Evolutionary conservation across 495 filamentous ascomycete species (phyloP).

Genomic region (Rostrohypoxylon terebratum): DNA sequence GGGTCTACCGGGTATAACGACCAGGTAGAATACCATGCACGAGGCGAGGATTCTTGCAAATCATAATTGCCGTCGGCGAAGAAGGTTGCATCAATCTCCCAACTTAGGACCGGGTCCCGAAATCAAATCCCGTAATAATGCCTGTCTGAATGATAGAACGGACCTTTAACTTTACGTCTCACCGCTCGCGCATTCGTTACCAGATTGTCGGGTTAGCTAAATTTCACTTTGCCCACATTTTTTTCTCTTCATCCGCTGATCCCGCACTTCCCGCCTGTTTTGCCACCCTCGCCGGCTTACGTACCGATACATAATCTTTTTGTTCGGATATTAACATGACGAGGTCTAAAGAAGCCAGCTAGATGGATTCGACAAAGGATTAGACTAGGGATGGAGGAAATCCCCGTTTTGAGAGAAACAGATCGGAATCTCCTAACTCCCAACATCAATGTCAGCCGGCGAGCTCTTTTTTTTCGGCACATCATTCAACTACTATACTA

Average conservation of each 20-base stretch:
- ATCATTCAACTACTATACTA: constrained; percentile 10
- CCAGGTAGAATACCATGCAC: constrained; percentile 9
- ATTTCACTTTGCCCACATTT: constrained; percentile 32
- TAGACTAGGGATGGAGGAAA: constrained; percentile 9
- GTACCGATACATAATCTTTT: constrained; percentile 18
- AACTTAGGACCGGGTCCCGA: constrained; percentile 36
- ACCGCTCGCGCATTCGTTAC: constrained; percentile 42
- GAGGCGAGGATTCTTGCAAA: constrained; percentile 29
- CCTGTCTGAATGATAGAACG: constrained; percentile 18
- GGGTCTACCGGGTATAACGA: constrained; percentile 15
- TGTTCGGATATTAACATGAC: background rate
- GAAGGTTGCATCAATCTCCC: constrained; percentile 41
- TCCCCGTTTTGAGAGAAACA: constrained; percentile 7
- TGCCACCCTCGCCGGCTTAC: constrained; percentile 14
- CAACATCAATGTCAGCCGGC: constrained; percentile 2
- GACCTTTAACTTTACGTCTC: constrained; percentile 35
- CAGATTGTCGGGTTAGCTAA: constrained; percentile 41
- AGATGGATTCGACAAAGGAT: constrained; percentile 27
- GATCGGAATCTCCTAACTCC: constrained; percentile 13
- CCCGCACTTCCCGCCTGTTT: constrained; percentile 28
- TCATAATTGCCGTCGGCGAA: constrained; percentile 37
- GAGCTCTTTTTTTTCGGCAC: constrained; percentile 13
- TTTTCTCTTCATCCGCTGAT: constrained; percentile 34
- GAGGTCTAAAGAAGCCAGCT: background rate
- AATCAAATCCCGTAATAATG: constrained; percentile 35